Evolutionary conservation across 139 green algal species (phyloP).

Genomic region (Yamagishiella unicocca): DNA sequence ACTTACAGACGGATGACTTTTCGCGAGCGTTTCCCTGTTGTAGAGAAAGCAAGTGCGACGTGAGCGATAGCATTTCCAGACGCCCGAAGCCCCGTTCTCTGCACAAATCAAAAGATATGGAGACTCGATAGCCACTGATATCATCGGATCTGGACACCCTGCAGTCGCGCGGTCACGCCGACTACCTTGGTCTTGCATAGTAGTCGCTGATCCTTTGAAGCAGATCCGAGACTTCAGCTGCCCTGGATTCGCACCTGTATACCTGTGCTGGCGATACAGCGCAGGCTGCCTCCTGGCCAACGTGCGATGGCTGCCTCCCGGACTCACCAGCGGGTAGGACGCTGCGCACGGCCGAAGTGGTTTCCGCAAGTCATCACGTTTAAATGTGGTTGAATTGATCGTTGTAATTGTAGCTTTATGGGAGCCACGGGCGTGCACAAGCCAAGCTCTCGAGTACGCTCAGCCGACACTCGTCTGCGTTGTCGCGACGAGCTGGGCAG

Average conservation of each 20-base stretch:
- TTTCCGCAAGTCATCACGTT: too few species aligned
- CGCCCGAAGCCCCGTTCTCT: too few species aligned
- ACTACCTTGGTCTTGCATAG: not conserved
- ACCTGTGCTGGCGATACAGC: too few species aligned
- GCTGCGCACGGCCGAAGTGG: not conserved
- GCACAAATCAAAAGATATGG: too few species aligned
- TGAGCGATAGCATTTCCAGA: too few species aligned
- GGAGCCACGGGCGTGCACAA: too few species aligned
- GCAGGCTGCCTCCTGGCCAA: too few species aligned
- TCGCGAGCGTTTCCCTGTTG: too few species aligned
- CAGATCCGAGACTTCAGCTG: slow-evolving; percentile 3
- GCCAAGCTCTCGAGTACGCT: not conserved
- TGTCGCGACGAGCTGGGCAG: not conserved
- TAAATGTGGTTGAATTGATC: too few species aligned
- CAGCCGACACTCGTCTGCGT: not conserved
- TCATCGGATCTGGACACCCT: not conserved
- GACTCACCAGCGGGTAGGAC: not conserved
- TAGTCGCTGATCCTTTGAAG: not conserved
- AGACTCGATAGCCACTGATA: too few species aligned
- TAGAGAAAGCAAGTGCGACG: too few species aligned
- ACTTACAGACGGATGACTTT: too few species aligned
- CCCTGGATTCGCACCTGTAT: slow-evolving; percentile 5
- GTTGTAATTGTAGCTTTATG: slow-evolving; percentile 8
- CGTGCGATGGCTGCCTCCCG: not conserved
- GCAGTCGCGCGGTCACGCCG: not conserved